A percentile compares a stretch with the other conserved stretches of the same genome.
These are phyloP conservation scores for Phalaenopsis equestris DNA, from an alignment of 106 monocot genomes.

Conservation along the genomic window DNA sequence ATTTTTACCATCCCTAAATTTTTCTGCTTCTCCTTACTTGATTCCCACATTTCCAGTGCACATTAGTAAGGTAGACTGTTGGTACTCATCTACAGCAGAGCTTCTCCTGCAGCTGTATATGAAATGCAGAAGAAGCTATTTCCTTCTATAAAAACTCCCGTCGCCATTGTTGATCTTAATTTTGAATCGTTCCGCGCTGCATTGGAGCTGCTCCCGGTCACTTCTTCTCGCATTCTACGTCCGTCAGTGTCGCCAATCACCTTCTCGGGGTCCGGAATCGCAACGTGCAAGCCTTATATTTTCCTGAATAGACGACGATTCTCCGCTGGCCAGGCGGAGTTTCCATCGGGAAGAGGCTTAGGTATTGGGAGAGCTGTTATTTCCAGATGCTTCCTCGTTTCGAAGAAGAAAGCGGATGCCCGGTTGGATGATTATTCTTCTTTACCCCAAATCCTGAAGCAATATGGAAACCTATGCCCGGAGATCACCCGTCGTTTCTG, in stretches of 20 bases:
- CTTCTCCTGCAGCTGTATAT: not conserved
- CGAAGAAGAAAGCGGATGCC: slow-evolving; percentile 24
- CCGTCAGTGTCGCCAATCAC: slow-evolving; percentile 5
- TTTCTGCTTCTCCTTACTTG: too few species aligned
- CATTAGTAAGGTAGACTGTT: too few species aligned
- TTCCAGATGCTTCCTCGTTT: slow-evolving; percentile 31
- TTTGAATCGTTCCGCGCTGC: not conserved
- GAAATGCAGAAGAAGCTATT: not conserved
- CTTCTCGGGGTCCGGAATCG: not conserved
- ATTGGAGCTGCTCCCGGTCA: not conserved
- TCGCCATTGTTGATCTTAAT: not conserved
- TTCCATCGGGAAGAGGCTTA: slow-evolving; percentile 7
- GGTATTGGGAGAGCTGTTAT: slow-evolving; percentile 27
- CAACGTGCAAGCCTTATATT: not conserved
- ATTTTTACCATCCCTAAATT: too few species aligned
- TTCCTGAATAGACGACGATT: not conserved
- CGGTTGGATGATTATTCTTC: slow-evolving; percentile 18
- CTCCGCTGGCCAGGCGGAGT: not conserved
- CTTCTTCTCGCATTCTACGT: slow-evolving; percentile 2
- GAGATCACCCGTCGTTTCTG: slow-evolving; percentile 63
- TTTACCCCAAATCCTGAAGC: slow-evolving; percentile 45
- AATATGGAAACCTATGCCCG: slow-evolving; percentile 39
- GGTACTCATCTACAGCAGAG: too few species aligned
- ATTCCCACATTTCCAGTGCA: too few species aligned
- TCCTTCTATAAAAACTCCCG: not conserved